Evolutionary conservation across 306 rosid genomes (phyloP).

Genomic region (Rubus parviflorus): DNA sequence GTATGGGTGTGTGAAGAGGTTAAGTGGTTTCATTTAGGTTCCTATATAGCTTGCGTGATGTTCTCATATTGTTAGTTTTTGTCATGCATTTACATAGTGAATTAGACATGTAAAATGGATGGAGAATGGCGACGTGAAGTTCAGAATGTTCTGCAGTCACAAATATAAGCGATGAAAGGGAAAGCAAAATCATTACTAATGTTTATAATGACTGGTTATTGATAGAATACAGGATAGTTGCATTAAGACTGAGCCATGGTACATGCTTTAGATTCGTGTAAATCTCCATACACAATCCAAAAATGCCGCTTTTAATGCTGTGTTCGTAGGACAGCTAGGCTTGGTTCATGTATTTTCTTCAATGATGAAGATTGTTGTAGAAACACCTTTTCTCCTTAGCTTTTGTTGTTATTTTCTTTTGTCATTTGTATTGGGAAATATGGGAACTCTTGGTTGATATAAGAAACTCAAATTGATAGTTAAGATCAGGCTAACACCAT

Average conservation of each 20-base stretch:
- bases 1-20: not conserved
- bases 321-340: not conserved
- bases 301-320: not conserved
- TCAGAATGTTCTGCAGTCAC: not conserved
- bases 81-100: not conserved
- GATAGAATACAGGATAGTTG: not conserved
- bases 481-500: not conserved
- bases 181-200: not conserved
- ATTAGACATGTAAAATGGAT: not conserved
- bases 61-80: not conserved
- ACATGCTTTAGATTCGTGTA: not conserved
- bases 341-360: not conserved
- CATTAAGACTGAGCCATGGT: not conserved
- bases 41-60: not conserved
- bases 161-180: not conserved
- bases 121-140: not conserved
- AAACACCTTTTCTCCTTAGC: not conserved
- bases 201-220: not conserved
- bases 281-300: not conserved
- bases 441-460: not conserved
- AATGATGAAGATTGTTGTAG: not conserved
- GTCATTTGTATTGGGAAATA: not conserved
- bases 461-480: conserved; percentile 1
- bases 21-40: not conserved
- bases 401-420: not conserved